A percentile compares a stretch with the other conserved stretches of the same genome.
Evolutionary conservation across 306 rosid genomes (phyloP).

Genomic region (Pterocarpus macrocarpus): DNA sequence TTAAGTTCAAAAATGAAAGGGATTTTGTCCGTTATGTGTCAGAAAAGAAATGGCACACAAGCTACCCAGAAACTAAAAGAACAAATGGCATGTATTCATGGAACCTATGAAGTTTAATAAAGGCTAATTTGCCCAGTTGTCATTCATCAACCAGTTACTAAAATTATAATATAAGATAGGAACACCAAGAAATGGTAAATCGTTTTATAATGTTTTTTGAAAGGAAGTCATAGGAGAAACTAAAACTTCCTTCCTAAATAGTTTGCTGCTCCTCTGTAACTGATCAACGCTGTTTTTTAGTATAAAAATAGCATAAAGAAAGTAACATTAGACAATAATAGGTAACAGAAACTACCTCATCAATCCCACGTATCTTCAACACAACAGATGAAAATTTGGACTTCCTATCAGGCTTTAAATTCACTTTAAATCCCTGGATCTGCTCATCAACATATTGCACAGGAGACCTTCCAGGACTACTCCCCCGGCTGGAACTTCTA

Average conservation of each 20-base stretch:
- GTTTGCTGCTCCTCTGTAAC: conserved; percentile 21
- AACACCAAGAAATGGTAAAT: conserved; percentile 31
- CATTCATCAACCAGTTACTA: conserved; percentile 34
- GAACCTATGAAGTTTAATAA: background rate
- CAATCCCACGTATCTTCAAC: conserved; percentile 94
- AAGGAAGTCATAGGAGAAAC: conserved; percentile 33
- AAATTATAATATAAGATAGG: conserved; percentile 7
- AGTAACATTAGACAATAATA: conserved; percentile 11
- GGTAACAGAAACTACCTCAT: conserved; percentile 70
- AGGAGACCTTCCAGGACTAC: conserved; percentile 94
- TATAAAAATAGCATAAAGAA: conserved; percentile 1
- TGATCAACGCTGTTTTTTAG: background rate
- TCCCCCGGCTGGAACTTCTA: conserved; percentile 90
- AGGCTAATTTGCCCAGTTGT: conserved; percentile 20
- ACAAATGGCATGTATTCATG: conserved; percentile 1
- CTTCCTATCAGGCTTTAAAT: conserved; percentile 88
- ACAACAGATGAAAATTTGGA: conserved; percentile 96
- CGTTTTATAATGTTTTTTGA: background rate
- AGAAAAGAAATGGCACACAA: conserved; percentile 13
- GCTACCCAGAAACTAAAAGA: conserved; percentile 27
- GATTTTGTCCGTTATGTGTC: background rate
- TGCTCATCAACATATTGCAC: conserved; percentile 80
- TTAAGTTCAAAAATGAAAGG: conserved; percentile 15
- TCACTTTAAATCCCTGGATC: conserved; percentile 91
- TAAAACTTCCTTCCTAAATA: conserved; percentile 13